Conservation (phyloP, 345 rosid genomes). For the Salix purpurea region DNA sequence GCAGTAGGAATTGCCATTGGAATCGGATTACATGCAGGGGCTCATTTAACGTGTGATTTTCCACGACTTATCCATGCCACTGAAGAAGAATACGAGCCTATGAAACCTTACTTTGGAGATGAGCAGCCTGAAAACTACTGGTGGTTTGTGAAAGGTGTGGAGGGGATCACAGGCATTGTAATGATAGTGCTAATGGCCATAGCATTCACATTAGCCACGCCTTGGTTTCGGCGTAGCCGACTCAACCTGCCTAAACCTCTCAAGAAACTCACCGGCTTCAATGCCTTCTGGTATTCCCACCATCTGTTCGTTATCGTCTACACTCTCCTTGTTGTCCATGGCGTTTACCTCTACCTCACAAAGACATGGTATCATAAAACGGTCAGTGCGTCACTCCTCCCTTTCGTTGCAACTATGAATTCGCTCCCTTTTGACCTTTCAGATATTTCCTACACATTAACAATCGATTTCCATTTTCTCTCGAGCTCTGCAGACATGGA, state of each 20-base stretch:
- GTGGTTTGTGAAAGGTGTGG: slow-evolving; percentile 77
- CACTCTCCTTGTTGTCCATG: slow-evolving; percentile 71
- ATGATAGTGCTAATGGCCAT: slow-evolving; percentile 78
- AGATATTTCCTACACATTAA: neutral
- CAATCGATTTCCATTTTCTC: neutral
- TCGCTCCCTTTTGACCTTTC: neutral
- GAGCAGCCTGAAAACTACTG: slow-evolving; percentile 56
- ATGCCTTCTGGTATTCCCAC: slow-evolving; percentile 92
- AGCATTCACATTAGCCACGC: slow-evolving; percentile 80
- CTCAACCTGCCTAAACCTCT: slow-evolving; percentile 65
- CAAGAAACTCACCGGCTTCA: slow-evolving; percentile 76
- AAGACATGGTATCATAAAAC: slow-evolving; percentile 75
- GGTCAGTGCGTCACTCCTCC: slow-evolving; percentile 26
- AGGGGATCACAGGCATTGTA: slow-evolving; percentile 67
- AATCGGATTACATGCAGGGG: slow-evolving; percentile 58
- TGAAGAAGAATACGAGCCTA: slow-evolving; percentile 52
- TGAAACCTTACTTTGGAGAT: slow-evolving; percentile 57
- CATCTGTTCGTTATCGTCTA: slow-evolving; percentile 77
- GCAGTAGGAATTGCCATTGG: slow-evolving; percentile 65
- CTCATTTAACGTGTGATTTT: slow-evolving; percentile 79
- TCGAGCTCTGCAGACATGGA: slow-evolving; percentile 62
- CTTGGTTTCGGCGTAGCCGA: slow-evolving; percentile 79
- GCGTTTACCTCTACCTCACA: slow-evolving; percentile 65
- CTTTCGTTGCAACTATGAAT: neutral
- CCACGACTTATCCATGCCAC: slow-evolving; percentile 58